Conservation (phyloP, 2,329 filamentous ascomycete species). For the Fusarium nurragi region DNA sequence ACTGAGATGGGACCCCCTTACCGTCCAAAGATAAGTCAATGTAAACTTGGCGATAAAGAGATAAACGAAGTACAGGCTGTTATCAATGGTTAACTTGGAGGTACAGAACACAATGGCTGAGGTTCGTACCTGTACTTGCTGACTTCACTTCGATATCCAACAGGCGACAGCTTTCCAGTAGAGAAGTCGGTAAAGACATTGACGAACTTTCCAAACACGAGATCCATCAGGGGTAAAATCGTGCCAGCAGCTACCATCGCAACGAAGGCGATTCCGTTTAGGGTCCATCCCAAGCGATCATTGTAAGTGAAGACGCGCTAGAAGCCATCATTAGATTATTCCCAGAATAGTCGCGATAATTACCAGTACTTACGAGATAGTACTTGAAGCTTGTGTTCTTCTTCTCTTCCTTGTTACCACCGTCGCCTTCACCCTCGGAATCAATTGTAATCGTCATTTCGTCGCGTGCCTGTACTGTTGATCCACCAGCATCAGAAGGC, state of each 20-base stretch:
- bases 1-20: slow-evolving; percentile 40
- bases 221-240: slow-evolving; percentile 64
- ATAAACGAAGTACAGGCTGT: slow-evolving; percentile 65
- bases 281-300: slow-evolving; percentile 50
- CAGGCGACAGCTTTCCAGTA: slow-evolving; percentile 53
- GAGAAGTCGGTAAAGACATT: slow-evolving; percentile 67
- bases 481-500: neutral
- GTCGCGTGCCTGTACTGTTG: slow-evolving; percentile 4
- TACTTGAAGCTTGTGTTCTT: slow-evolving; percentile 42
- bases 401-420: slow-evolving; percentile 13
- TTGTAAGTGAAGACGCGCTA: slow-evolving; percentile 54
- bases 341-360: accelerated
- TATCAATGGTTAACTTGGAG: neutral
- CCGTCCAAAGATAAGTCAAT: slow-evolving; percentile 64
- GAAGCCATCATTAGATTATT: neutral
- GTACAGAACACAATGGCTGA: neutral
- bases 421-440: neutral
- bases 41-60: slow-evolving; percentile 65
- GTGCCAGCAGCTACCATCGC: slow-evolving; percentile 52
- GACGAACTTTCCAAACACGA: slow-evolving; percentile 65
- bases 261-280: slow-evolving; percentile 50
- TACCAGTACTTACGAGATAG: slow-evolving; percentile 34
- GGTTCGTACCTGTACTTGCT: slow-evolving; percentile 53
- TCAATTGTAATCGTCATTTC: slow-evolving; percentile 2
- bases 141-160: slow-evolving; percentile 60